A percentile compares a stretch with the other conserved stretches of the same genome.
Evolutionary conservation across 805 yeast species (phyloP).

Genomic region (Groenewaldozyma tartarivorans): DNA sequence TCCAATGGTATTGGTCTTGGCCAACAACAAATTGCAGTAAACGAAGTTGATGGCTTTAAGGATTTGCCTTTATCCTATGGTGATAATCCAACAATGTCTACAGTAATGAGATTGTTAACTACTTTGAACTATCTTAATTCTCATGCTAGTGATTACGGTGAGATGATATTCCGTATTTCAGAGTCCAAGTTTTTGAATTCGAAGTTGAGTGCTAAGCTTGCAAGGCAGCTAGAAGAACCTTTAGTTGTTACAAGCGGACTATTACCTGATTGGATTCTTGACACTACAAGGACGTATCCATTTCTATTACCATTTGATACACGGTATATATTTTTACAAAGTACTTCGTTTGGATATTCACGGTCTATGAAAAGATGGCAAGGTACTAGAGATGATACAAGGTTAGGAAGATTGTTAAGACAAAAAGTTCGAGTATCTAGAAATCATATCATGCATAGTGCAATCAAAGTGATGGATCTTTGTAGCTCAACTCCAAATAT

Average conservation of each 20-base stretch:
- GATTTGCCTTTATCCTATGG: conserved; percentile 19
- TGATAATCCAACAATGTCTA: conserved; percentile 11
- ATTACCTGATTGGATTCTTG: conserved; percentile 76
- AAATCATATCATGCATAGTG: conserved; percentile 59
- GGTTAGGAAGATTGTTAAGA: conserved; percentile 62
- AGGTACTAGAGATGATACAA: conserved; percentile 12
- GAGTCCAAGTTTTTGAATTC: conserved; percentile 50
- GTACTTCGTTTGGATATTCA: conserved; percentile 87
- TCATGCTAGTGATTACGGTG: conserved; percentile 13
- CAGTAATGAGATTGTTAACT: conserved; percentile 20
- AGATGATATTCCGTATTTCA: conserved; percentile 7
- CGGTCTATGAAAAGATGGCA: conserved; percentile 76
- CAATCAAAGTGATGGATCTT: conserved; percentile 63
- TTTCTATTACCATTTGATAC: conserved; percentile 80
- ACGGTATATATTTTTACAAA: conserved; percentile 65
- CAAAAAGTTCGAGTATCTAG: conserved; percentile 76
- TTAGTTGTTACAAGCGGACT: conserved; percentile 78
- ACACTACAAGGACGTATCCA: conserved; percentile 63
- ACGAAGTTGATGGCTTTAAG: conserved; percentile 12
- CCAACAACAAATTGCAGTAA: conserved; percentile 15
- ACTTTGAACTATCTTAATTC: conserved; percentile 21
- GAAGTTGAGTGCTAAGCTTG: conserved; percentile 76
- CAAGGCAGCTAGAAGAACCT: conserved; percentile 83
- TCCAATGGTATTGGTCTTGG: conserved; percentile 3
- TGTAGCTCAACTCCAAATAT: conserved; percentile 75